Base-by-base conservation (phyloP, 805 yeast genomes). In the Metschnikowia shivogae region DNA sequence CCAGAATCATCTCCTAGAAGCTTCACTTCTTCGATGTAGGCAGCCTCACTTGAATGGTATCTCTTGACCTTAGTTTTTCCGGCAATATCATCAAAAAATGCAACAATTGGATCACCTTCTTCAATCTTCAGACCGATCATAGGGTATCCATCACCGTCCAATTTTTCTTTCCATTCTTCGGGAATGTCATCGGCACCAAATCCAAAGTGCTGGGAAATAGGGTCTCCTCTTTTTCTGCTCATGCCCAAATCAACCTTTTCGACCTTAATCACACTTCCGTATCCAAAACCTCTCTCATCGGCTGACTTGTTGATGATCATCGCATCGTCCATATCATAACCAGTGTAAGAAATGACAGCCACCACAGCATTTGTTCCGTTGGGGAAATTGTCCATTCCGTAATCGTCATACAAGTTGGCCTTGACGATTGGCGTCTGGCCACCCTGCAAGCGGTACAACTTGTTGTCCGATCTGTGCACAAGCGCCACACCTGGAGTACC, bases 301-400 rank as follows among this genome's bases (percentile, higher is more conserved):
- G 98, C 97, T 41, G 96, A 86, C 67, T 93, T 93, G 68, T 93
- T 93, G 56, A 93, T 80, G 60, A 93, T 93, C 98, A 93, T 92
- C 63, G 99, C 99, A 68, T 93, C 99, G 72, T 93, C 99, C 98
- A 93, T 93, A 86, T 93, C 99, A 63, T 93, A 93, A 57, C 99
- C 99, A 1, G 99, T 93, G 66, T 93, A 93, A 0, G 99, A 90
- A 62, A 93, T 93, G 56, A 93, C 99, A 0, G 99, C 99, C 52
- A 93, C 99, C 48, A 93, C 97, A 3, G 99, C 99, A 63, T 93
- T 93, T 52, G 86, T 89, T 64, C 99, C 99, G 63, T 93, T 93
- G 55, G 99, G 99, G 81, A 89, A 93, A 65, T 89, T 89, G 67
- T 93, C 99, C 89, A 93, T 84, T 36, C 98, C 99, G 61, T 90